Evolutionary conservation across 805 yeast species (phyloP).

Genomic region (Sugiyamaella qingdaonensis): DNA sequence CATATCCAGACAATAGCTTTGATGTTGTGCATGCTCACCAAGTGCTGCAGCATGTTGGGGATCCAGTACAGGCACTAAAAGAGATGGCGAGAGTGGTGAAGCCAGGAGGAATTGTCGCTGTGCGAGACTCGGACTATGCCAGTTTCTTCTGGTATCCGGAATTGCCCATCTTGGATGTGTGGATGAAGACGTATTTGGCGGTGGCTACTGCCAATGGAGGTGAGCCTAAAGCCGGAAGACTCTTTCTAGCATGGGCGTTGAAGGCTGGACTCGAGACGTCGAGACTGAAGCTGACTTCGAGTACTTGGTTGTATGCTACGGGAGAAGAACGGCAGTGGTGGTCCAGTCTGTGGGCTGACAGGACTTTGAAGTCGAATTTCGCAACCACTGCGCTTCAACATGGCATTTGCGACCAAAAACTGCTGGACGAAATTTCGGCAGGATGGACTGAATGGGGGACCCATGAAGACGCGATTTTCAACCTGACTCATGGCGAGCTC

Average conservation of each 20-base stretch:
- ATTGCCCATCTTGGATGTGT: conserved; percentile 8
- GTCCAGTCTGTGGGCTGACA: conserved; percentile 24
- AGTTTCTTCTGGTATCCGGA: conserved; percentile 22
- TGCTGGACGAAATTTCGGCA: conserved; percentile 15
- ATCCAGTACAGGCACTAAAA: conserved; percentile 33
- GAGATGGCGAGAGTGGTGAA: conserved; percentile 39
- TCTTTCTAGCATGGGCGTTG: conserved; percentile 15
- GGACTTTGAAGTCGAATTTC: conserved; percentile 20
- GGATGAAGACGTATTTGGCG: conserved; percentile 15
- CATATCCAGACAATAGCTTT: conserved; percentile 36
- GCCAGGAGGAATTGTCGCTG: conserved; percentile 35
- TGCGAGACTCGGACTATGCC: conserved; percentile 33
- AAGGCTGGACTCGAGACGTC: conserved; percentile 18
- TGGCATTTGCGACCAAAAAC: conserved; percentile 14
- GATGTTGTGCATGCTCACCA: conserved; percentile 41
- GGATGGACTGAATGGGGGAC: conserved; percentile 21
- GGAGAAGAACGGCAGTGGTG: conserved; percentile 21
- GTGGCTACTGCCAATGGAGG: conserved; percentile 22
- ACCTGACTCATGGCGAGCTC: conserved; percentile 21
- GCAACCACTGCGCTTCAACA: conserved; percentile 13
- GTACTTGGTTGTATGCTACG: conserved; percentile 22
- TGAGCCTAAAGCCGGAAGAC: conserved; percentile 23
- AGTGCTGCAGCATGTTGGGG: conserved; percentile 37
- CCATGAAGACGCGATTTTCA: conserved; percentile 17
- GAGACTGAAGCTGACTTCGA: conserved; percentile 9